Evolutionary conservation across 2,329 filamentous ascomycete species (phyloP).

Genomic region (Fusarium armeniacum): DNA sequence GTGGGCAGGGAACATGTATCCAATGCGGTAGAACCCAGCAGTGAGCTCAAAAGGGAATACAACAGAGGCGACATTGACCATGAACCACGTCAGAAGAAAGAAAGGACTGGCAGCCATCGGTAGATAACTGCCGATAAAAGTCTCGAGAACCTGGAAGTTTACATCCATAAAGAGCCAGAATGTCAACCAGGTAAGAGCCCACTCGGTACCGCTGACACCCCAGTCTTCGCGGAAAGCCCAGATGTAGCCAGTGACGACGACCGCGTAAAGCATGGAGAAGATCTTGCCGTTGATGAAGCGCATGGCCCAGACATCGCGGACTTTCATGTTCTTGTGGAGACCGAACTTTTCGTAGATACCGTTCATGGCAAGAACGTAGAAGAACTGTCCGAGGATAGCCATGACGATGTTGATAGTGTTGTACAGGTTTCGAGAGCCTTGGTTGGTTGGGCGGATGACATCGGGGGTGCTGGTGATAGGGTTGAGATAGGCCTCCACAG

Average conservation of each 20-base stretch:
- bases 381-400: slow-evolving; percentile 53
- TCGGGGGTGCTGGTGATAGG: slow-evolving; percentile 51
- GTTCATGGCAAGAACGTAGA: slow-evolving; percentile 50
- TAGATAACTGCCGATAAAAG: slow-evolving; percentile 44
- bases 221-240: slow-evolving; percentile 62
- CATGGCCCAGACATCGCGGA: slow-evolving; percentile 48
- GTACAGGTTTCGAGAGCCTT: slow-evolving; percentile 53
- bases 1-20: slow-evolving; percentile 56
- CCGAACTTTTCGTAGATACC: slow-evolving; percentile 43
- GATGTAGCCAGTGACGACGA: slow-evolving; percentile 58
- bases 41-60: slow-evolving; percentile 57
- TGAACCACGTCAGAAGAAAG: slow-evolving; percentile 59
- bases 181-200: slow-evolving; percentile 49
- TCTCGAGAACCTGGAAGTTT: slow-evolving; percentile 60
- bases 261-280: slow-evolving; percentile 55
- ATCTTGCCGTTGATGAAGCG: slow-evolving; percentile 49
- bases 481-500: slow-evolving; percentile 53
- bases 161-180: slow-evolving; percentile 59
- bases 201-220: slow-evolving; percentile 53
- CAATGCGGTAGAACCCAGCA: slow-evolving; percentile 58
- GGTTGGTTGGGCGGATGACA: slow-evolving; percentile 53
- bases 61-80: slow-evolving; percentile 57
- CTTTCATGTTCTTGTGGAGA: slow-evolving; percentile 31
- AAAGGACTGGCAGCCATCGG: slow-evolving; percentile 58
- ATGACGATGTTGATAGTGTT: slow-evolving; percentile 59